These are phyloP conservation scores for Capsicum baccatum DNA, from an alignment of 257 asterid species.

Conservation along the genomic window DNA sequence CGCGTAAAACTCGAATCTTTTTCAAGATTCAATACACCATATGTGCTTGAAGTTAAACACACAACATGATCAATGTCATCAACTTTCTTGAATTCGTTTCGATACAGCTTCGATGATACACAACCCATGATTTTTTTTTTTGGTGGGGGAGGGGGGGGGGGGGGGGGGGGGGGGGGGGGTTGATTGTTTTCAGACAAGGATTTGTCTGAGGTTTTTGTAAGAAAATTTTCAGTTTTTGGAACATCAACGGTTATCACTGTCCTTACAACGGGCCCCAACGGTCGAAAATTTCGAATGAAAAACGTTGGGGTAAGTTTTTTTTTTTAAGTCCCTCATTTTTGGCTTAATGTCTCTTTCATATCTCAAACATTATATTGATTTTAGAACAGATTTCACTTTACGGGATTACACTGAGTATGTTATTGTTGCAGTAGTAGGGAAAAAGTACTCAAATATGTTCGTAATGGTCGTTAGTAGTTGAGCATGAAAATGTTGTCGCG, in stretches of 20 bases:
- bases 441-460: no score
- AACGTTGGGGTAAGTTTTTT: neutral
- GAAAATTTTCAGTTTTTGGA: slow-evolving; percentile 34
- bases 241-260: slow-evolving; percentile 57
- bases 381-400: no score
- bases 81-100: slow-evolving; percentile 49
- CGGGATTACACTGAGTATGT: no score
- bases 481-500: neutral
- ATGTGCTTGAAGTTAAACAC: slow-evolving; percentile 88
- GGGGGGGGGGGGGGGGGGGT: slow-evolving; percentile 28
- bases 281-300: slow-evolving; percentile 60
- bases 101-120: slow-evolving; percentile 65
- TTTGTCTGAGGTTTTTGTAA: slow-evolving; percentile 32
- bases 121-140: slow-evolving; percentile 64
- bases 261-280: slow-evolving; percentile 61
- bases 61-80: slow-evolving; percentile 63
- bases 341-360: neutral
- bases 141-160: no score
- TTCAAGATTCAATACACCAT: slow-evolving; percentile 76
- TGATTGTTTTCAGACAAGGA: slow-evolving; percentile 9
- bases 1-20: slow-evolving; percentile 35
- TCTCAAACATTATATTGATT: neutral
- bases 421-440: no score
- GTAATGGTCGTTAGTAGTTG: neutral
- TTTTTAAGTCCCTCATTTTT: slow-evolving; percentile 33